phyloP scores from a whole-genome alignment of 1,284 basidiomycete species.

The Ceratorhiza oryzae-sativae region DNA sequence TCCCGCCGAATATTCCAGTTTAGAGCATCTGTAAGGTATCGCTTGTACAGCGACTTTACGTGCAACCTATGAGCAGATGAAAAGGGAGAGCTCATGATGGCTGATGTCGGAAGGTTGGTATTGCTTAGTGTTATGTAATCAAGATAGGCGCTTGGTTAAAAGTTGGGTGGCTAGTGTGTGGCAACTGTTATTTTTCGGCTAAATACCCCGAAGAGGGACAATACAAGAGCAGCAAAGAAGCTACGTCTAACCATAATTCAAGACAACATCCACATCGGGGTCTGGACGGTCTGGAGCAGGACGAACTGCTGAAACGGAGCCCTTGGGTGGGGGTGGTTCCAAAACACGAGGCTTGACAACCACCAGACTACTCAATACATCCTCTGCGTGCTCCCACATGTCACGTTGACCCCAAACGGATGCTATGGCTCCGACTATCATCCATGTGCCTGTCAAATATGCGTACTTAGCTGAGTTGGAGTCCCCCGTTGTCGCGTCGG shows the following conservation, averaged over 20 bases:
- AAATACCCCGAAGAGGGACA: background rate
- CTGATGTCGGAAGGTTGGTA: conserved; percentile 34
- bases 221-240: background rate
- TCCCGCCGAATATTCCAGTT: conserved; percentile 90
- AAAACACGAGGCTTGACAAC: background rate
- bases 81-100: conserved; percentile 59
- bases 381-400: conserved; percentile 42
- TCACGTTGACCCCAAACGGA: conserved; percentile 42
- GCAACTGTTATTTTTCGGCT: background rate
- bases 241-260: conserved; percentile 23
- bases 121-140: background rate
- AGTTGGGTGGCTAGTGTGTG: conserved; percentile 20
- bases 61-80: conserved; percentile 81
- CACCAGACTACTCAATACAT: conserved; percentile 20
- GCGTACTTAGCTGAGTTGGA: conserved; percentile 26
- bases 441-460: conserved; percentile 36
- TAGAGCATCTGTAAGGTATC: conserved; percentile 82
- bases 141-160: background rate
- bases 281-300: conserved; percentile 7
- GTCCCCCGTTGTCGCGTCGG: background rate
- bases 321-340: background rate
- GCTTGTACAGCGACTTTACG: conserved; percentile 91
- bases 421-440: conserved; percentile 40
- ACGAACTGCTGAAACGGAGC: background rate
- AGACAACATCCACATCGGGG: conserved; percentile 33